Evolutionary conservation across 805 yeast genomes (phyloP).

Genomic region (Martiniozyma abietophila): DNA sequence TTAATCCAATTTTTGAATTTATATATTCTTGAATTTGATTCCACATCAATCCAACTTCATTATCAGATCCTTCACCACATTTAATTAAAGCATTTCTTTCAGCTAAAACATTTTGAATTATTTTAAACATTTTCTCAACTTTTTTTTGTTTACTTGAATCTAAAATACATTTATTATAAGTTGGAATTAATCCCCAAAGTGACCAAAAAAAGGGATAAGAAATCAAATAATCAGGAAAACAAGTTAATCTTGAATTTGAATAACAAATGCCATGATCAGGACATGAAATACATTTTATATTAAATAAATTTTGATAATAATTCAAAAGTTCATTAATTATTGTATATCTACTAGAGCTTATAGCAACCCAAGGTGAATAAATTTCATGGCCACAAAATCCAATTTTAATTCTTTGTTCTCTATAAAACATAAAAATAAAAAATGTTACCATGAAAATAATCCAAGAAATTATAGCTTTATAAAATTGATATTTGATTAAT

Average conservation of each 20-base stretch:
- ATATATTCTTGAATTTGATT: constrained; percentile 47
- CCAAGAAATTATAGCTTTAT: constrained; percentile 3
- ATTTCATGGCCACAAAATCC: constrained; percentile 75
- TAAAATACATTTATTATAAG: constrained; percentile 59
- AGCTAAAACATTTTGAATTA: constrained; percentile 58
- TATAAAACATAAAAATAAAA: constrained; percentile 18
- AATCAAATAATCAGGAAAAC: constrained; percentile 61
- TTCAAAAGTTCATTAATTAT: no score
- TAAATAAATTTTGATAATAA: no score
- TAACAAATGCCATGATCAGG: constrained; percentile 78
- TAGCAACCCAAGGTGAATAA: constrained; percentile 10
- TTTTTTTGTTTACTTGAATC: constrained; percentile 69
- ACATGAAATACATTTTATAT: constrained; percentile 67
- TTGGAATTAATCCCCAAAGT: constrained; percentile 46
- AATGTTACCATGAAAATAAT: constrained; percentile 1
- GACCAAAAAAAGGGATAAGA: constrained; percentile 45
- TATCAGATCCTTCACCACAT: constrained; percentile 26
- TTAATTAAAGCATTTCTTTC: constrained; percentile 55
- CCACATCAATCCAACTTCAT: constrained; percentile 40
- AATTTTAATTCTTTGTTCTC: constrained; percentile 50
- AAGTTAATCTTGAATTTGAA: constrained; percentile 49
- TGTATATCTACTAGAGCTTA: neutral
- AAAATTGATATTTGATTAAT: constrained; percentile 6
- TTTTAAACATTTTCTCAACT: constrained; percentile 55
- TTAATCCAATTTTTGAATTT: constrained; percentile 40